phyloP scores from a whole-genome alignment of 768 basidiomycete species.

The Hericium alpestre region DNA sequence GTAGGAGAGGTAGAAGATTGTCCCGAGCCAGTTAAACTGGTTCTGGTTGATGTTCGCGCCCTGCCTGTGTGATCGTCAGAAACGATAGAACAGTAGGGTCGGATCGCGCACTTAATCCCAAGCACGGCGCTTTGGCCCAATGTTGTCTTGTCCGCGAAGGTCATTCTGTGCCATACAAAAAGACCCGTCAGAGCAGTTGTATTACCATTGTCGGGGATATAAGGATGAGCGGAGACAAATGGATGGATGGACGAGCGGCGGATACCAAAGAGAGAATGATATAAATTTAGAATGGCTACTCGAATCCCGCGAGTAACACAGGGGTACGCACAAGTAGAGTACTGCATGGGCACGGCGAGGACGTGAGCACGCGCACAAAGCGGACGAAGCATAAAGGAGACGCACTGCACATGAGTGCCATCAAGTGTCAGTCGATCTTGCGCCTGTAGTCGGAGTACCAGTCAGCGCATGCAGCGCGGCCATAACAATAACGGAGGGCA shows the following conservation, averaged over 20 bases:
- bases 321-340: conserved; percentile 10
- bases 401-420: conserved; percentile 78
- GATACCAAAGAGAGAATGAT: too few species aligned
- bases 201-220: too few species aligned
- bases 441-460: conserved; percentile 27
- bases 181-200: too few species aligned
- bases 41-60: conserved; percentile 48
- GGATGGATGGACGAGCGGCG: too few species aligned
- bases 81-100: background rate
- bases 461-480: too few species aligned
- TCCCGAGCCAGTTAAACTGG: conserved; percentile 72
- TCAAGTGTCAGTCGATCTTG: conserved; percentile 65
- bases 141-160: conserved; percentile 69
- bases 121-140: conserved; percentile 64
- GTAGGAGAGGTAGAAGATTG: conserved; percentile 69
- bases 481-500: too few species aligned
- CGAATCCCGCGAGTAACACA: too few species aligned
- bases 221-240: too few species aligned
- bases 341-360: background rate
- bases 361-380: background rate
- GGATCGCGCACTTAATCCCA: conserved; percentile 45
- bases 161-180: conserved; percentile 28
- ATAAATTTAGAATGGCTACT: too few species aligned
- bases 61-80: conserved; percentile 22
- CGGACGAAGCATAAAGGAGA: conserved; percentile 10